A percentile compares a stretch with the other conserved stretches of the same genome.
Evolutionary conservation across 2,329 filamentous ascomycete genomes (phyloP).

Genomic region (Pseudomassariella vexata): DNA sequence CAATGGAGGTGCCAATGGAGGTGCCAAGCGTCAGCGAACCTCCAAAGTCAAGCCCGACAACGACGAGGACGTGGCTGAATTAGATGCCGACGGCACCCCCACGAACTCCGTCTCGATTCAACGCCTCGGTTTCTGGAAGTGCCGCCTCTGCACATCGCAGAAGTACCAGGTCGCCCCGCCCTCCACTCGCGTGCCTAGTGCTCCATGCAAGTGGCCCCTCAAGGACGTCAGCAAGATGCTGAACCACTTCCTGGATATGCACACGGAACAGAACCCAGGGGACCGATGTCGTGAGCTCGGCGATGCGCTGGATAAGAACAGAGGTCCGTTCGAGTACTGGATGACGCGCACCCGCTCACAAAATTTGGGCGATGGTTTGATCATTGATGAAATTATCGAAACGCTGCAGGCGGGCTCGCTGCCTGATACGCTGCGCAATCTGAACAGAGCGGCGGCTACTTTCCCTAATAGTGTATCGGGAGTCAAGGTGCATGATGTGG

Average conservation of each 20-base stretch:
- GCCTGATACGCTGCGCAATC: slow-evolving; percentile 27
- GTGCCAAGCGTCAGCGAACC: slow-evolving; percentile 5
- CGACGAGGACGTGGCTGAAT: slow-evolving; percentile 11
- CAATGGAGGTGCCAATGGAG: not conserved
- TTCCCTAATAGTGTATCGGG: slow-evolving; percentile 24
- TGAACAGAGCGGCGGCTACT: slow-evolving; percentile 26
- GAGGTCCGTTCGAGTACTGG: slow-evolving; percentile 43
- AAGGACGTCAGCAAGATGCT: slow-evolving; percentile 41
- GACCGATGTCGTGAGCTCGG: slow-evolving; percentile 39
- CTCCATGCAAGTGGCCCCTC: slow-evolving; percentile 40
- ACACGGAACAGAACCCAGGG: slow-evolving; percentile 33
- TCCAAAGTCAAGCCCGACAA: slow-evolving; percentile 7
- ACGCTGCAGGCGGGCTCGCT: slow-evolving; percentile 29
- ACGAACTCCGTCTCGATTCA: slow-evolving; percentile 22
- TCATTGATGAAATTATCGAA: slow-evolving; percentile 31
- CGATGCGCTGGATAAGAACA: slow-evolving; percentile 33
- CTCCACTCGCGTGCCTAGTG: slow-evolving; percentile 32
- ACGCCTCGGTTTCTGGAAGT: slow-evolving; percentile 41
- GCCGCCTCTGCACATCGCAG: slow-evolving; percentile 34
- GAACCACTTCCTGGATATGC: slow-evolving; percentile 40
- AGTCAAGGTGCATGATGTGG: not conserved
- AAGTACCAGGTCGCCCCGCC: slow-evolving; percentile 35
- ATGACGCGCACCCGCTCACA: slow-evolving; percentile 33
- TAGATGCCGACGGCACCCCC: slow-evolving; percentile 9
- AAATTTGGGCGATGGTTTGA: slow-evolving; percentile 24